These are phyloP conservation scores for Wickerhamomyces ciferrii DNA, from an alignment of 805 yeast species.

Conservation along the genomic window DNA sequence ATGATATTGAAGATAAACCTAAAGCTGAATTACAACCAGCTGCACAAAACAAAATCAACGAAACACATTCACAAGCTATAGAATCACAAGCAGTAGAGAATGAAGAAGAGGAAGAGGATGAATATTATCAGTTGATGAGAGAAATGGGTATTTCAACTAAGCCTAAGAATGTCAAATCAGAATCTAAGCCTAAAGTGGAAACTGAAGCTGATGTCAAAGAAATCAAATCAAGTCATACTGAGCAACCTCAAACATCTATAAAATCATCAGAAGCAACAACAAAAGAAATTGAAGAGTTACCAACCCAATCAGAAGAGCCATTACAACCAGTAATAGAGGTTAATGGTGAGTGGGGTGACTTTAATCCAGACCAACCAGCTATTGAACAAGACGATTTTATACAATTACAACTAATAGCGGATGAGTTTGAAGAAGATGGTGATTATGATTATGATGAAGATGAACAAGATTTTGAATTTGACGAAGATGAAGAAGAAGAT, in stretches of 20 bases:
- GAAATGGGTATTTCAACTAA: constrained; percentile 27
- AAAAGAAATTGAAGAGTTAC: not conserved
- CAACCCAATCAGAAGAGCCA: not conserved
- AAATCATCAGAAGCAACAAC: not conserved
- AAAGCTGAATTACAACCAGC: not conserved
- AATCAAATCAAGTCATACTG: too few relatives aligned
- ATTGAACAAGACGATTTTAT: constrained; percentile 41
- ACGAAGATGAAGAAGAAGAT: constrained; percentile 23
- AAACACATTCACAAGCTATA: too few relatives aligned
- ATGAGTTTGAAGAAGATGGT: constrained; percentile 32
- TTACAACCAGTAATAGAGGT: not conserved
- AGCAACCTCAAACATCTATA: not conserved
- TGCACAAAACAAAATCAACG: too few relatives aligned
- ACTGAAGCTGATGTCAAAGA: not conserved
- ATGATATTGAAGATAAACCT: not conserved
- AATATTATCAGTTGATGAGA: constrained; percentile 25
- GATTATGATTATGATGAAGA: constrained; percentile 24
- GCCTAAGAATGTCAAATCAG: not conserved
- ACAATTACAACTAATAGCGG: constrained; percentile 50
- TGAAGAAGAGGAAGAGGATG: constrained; percentile 19
- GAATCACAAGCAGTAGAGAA: constrained; percentile 1
- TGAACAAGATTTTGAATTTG: constrained; percentile 34
- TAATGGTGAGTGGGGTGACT: not conserved
- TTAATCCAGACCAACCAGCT: constrained; percentile 11
- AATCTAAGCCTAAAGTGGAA: not conserved